Base-by-base conservation (phyloP, 2,329 filamentous ascomycete species). In the Daldinia sp. region DNA sequence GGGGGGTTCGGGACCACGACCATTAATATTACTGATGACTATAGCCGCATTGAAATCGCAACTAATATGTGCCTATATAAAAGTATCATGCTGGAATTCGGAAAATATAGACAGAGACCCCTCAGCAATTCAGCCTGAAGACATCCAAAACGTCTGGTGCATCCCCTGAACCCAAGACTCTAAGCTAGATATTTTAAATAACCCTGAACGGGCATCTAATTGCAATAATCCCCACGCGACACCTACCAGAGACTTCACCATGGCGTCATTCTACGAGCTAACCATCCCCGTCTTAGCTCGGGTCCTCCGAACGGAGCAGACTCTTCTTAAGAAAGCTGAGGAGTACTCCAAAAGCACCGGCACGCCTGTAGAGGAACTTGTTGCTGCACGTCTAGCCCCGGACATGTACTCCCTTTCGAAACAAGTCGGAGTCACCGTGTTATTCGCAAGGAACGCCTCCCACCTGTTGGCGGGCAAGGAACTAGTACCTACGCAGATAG, bases 331-430 rank as follows among this genome's bases (percentile, higher is more conserved):
- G 29, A 77, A 78, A 72, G 77, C 72, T 53, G 75, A 77, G 56
- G 60, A 69, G 1, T 72, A 73, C 32, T 68, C 78, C 66, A 72
- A 72, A 21, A 70, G 73, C 29, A 72, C 73, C 47, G 61, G 59
- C 35, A 66, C 53, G 13, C 23, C 64, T 45, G 37, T 68, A 11
- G 6, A 27, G 3, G 70, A 68, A 10, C 64, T 81, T 54, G 60
- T 75, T 52, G 58, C 70, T 3, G 73, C 76, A 29, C 74, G 73
- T 35, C 70, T 82, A 30, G 54, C 69, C 64, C 70, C 74, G 2
- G 79, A 82, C 74, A 83, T 83, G 81, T 74, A 77, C 7, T 76
- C 78, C 51, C 70, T 82, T 32, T 72, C 60, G 68, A 77, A 79
- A 72, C 81, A 83, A 70, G 71, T 81, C 58, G 61, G 66, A 64